Percentiles rank a stretch among this genome's conserved stretches.
Conservation (phyloP, 495 filamentous ascomycete genomes). For the Aspergillus cristatus region DNA sequence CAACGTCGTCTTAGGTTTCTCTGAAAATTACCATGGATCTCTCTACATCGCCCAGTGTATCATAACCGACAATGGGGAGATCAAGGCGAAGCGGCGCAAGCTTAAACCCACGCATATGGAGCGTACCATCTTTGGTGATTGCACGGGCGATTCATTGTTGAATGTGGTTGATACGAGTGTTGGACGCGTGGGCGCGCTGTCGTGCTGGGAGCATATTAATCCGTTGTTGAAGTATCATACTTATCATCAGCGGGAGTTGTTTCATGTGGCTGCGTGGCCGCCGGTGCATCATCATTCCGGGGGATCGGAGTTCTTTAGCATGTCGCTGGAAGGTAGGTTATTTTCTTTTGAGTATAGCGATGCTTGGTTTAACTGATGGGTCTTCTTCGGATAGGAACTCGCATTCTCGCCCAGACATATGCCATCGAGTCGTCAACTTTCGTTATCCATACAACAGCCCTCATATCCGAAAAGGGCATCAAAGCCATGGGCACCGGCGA, state of each 20-base stretch:
- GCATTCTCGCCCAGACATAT: constrained; percentile 36
- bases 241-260: constrained; percentile 36
- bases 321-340: constrained; percentile 34
- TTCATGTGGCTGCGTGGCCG: constrained; percentile 56
- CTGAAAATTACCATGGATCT: constrained; percentile 36
- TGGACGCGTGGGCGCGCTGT: constrained; percentile 36
- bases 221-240: constrained; percentile 53
- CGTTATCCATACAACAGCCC: constrained; percentile 38
- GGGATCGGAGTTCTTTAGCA: constrained; percentile 19
- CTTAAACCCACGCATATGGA: constrained; percentile 57
- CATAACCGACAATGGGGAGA: constrained; percentile 36
- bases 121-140: constrained; percentile 51
- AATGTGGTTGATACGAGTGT: constrained; percentile 36
- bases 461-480: constrained; percentile 35
- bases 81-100: constrained; percentile 41
- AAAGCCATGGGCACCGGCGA: constrained; percentile 25
- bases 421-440: constrained; percentile 44
- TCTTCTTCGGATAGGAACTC: too few species aligned
- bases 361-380: too few species aligned
- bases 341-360: too few species aligned
- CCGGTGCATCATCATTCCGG: constrained; percentile 18
- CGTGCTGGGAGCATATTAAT: constrained; percentile 53
- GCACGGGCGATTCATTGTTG: constrained; percentile 27
- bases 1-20: constrained; percentile 44
- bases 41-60: constrained; percentile 51